Evolutionary conservation across 2,329 filamentous ascomycete species (phyloP).

Genomic region (Tothia fuscella): DNA sequence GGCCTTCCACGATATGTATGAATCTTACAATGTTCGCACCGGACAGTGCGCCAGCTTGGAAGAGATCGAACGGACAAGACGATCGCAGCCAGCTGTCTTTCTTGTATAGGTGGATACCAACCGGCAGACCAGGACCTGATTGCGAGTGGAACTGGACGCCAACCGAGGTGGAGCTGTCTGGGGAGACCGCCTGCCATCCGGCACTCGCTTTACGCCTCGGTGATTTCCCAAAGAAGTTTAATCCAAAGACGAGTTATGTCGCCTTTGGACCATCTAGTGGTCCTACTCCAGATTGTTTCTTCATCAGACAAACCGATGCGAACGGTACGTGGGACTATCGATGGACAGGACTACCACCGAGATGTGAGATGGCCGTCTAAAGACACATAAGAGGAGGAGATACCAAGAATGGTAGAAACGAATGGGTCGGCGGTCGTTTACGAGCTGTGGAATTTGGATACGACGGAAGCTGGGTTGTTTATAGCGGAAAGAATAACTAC

Average conservation of each 20-base stretch:
- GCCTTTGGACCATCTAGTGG: not conserved
- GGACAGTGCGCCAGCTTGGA: not conserved
- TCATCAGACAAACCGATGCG: not conserved
- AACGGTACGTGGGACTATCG: not conserved
- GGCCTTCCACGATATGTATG: not conserved
- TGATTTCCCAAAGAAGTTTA: not conserved
- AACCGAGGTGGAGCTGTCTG: not conserved
- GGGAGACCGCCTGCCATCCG: not conserved
- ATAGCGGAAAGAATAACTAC: not conserved
- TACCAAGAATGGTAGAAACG: not conserved
- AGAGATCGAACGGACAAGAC: not conserved
- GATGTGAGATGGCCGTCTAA: not conserved
- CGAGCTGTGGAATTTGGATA: not conserved
- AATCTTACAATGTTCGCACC: not conserved
- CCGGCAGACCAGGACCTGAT: not conserved
- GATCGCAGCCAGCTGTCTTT: not conserved
- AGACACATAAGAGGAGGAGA: not conserved
- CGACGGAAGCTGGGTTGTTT: not conserved
- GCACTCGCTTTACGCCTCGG: not conserved
- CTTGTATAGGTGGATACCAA: not conserved
- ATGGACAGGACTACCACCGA: not conserved
- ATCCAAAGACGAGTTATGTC: not conserved
- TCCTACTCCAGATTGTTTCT: not conserved
- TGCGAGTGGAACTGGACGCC: not conserved
- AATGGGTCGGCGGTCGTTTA: not conserved